Conservation (phyloP, 768 basidiomycete species). For the Pleurotus salmoneostramineus region DNA sequence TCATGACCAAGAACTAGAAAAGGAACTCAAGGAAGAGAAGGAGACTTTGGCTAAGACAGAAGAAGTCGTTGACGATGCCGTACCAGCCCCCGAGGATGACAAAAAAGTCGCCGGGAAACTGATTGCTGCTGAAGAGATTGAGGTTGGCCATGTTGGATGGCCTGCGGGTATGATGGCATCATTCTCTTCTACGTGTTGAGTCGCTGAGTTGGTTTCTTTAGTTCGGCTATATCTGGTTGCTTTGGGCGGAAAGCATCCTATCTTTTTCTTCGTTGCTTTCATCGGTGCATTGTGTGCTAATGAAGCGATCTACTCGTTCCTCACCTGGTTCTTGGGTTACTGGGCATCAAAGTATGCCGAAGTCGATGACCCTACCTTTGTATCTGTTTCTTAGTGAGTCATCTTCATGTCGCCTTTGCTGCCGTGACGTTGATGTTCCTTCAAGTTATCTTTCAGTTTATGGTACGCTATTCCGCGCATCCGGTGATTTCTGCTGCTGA, state of each 20-base stretch:
- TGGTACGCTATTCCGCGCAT: not conserved
- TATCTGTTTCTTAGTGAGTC: slow-evolving; percentile 16
- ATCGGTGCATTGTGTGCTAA: slow-evolving; percentile 10
- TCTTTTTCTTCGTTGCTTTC: slow-evolving; percentile 17
- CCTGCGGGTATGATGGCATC: slow-evolving; percentile 1
- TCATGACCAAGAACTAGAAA: slow-evolving; percentile 32
- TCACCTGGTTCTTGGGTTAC: slow-evolving; percentile 21
- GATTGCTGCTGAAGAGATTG: slow-evolving; percentile 46
- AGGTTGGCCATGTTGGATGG: slow-evolving; percentile 43
- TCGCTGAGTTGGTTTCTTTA: slow-evolving; percentile 3
- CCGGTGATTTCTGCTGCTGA: not conserved
- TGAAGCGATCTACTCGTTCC: slow-evolving; percentile 11
- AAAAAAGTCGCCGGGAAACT: slow-evolving; percentile 38
- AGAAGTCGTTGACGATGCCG: slow-evolving; percentile 16
- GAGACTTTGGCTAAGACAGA: slow-evolving; percentile 16
- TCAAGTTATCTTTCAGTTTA: not conserved
- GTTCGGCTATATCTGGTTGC: slow-evolving; percentile 21
- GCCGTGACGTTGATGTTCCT: not conserved
- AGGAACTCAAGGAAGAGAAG: slow-evolving; percentile 43
- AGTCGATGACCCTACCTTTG: slow-evolving; percentile 13
- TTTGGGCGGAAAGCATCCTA: slow-evolving; percentile 16
- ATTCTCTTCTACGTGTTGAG: not conserved
- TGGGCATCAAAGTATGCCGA: slow-evolving; percentile 18
- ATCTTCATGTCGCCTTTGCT: slow-evolving; percentile 14
- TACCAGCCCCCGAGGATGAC: slow-evolving; percentile 8